phyloP scores from a whole-genome alignment of 83 land plant species.

The Picea mariana region DNA sequence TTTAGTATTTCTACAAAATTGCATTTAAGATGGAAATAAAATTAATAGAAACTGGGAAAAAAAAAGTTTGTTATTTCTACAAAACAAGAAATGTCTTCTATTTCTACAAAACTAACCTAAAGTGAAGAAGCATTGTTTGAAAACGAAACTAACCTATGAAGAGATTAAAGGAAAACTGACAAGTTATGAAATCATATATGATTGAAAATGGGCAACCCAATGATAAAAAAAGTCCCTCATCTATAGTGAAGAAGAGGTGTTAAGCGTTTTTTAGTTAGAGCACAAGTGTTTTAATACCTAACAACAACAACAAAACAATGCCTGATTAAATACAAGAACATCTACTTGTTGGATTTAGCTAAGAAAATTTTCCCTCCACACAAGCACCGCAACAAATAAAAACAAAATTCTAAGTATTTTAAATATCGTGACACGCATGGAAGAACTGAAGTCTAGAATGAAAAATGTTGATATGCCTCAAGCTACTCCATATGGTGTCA shows the following conservation, averaged over 20 bases:
- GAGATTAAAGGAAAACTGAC: too few relatives aligned
- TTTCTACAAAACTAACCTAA: too few relatives aligned
- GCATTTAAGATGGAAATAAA: too few relatives aligned
- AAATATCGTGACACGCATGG: neutral
- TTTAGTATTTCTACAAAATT: too few relatives aligned
- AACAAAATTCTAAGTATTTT: neutral
- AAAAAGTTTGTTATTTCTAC: too few relatives aligned
- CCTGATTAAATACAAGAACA: neutral
- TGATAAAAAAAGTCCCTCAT: neutral
- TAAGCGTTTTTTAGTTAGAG: neutral
- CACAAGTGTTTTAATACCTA: neutral
- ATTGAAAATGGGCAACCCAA: neutral
- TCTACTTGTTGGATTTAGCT: neutral
- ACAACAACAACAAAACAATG: neutral
- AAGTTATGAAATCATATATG: slow-evolving; percentile 17
- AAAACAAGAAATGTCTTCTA: too few relatives aligned
- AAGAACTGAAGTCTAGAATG: neutral
- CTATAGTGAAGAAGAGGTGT: neutral
- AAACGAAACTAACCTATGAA: too few relatives aligned
- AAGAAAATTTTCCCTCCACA: neutral
- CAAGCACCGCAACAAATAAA: neutral
- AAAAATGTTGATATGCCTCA: neutral
- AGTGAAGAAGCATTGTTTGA: too few relatives aligned
- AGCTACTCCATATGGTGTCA: neutral
- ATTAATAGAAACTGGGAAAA: too few relatives aligned